phyloP scores from a whole-genome alignment of 2,329 filamentous ascomycete genomes.

The Penicillium sp. region DNA sequence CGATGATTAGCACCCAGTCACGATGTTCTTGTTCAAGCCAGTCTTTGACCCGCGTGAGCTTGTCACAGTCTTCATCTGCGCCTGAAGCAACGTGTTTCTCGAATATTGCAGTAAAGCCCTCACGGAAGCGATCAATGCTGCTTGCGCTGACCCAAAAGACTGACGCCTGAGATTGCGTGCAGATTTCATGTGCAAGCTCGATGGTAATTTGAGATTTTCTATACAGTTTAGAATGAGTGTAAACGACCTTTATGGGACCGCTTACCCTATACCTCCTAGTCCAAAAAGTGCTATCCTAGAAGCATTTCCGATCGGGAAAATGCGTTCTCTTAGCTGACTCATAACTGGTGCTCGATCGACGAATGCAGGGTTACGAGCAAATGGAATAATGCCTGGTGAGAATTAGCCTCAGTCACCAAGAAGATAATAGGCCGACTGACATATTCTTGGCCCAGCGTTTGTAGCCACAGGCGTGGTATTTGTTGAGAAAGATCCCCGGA shows the following conservation, averaged over 20 bases:
- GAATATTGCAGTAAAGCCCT: conserved; percentile 15
- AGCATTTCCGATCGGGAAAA: conserved; percentile 9
- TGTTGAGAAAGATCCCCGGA: neutral
- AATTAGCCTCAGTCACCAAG: neutral
- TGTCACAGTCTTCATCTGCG: conserved; percentile 10
- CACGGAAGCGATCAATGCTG: conserved; percentile 18
- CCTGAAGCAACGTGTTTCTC: conserved; percentile 11
- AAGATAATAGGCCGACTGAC: neutral
- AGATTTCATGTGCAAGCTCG: conserved; percentile 17
- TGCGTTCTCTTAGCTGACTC: conserved; percentile 2
- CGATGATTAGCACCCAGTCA: conserved; percentile 25
- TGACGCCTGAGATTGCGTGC: conserved; percentile 4
- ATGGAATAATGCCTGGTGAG: conserved; percentile 19
- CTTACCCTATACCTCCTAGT: conserved; percentile 21
- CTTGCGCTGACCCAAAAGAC: conserved; percentile 22
- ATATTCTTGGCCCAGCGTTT: neutral
- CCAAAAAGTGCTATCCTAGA: conserved; percentile 19
- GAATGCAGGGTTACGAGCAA: conserved; percentile 16
- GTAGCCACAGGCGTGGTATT: conserved; percentile 1
- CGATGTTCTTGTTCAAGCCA: conserved; percentile 22
- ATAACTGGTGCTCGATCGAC: conserved; percentile 14
- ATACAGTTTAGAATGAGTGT: neutral
- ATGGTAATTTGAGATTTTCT: conserved; percentile 25
- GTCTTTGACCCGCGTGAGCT: conserved; percentile 12
- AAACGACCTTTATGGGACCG: neutral